These are phyloP conservation scores for Acer saccharum DNA, from an alignment of 345 rosid species.

Conservation along the genomic window DNA sequence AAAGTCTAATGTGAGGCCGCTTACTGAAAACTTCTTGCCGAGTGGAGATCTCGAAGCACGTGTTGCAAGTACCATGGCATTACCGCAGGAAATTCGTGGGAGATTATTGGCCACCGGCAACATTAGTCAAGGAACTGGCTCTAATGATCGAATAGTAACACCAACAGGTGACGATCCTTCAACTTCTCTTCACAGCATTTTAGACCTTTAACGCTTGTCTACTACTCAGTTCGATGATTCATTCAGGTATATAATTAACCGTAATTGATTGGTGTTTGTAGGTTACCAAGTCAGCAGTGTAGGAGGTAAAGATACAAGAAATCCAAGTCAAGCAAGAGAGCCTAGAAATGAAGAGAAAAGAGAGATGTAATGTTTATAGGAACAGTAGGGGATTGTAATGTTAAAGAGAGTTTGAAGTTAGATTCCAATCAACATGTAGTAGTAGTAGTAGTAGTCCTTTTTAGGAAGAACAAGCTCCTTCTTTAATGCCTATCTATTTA, in stretches of 20 bases:
- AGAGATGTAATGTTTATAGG: conserved; percentile 22
- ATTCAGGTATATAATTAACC: background rate
- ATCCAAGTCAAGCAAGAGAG: conserved; percentile 43
- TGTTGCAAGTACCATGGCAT: conserved; percentile 21
- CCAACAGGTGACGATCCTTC: conserved; percentile 49
- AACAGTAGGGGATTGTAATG: background rate
- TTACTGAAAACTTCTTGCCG: conserved; percentile 31
- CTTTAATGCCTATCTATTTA: background rate
- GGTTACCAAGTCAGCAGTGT: conserved; percentile 45
- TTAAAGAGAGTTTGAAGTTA: conserved; percentile 3
- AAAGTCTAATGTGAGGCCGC: conserved; percentile 40
- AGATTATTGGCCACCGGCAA: conserved; percentile 28
- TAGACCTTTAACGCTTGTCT: background rate
- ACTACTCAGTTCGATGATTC: too few species aligned
- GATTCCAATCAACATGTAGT: background rate
- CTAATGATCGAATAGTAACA: conserved; percentile 41
- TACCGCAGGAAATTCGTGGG: conserved; percentile 47
- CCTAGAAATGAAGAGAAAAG: conserved; percentile 48
- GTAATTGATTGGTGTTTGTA: conserved; percentile 10
- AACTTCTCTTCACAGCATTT: background rate
- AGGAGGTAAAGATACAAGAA: conserved; percentile 46
- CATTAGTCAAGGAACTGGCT: conserved; percentile 35
- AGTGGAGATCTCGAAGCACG: conserved; percentile 40
- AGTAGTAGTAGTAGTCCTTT: background rate
- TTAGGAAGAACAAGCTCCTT: conserved; percentile 13